phyloP scores from a whole-genome alignment of 1,139 yeast genomes.

The Spathaspora sp. region DNA sequence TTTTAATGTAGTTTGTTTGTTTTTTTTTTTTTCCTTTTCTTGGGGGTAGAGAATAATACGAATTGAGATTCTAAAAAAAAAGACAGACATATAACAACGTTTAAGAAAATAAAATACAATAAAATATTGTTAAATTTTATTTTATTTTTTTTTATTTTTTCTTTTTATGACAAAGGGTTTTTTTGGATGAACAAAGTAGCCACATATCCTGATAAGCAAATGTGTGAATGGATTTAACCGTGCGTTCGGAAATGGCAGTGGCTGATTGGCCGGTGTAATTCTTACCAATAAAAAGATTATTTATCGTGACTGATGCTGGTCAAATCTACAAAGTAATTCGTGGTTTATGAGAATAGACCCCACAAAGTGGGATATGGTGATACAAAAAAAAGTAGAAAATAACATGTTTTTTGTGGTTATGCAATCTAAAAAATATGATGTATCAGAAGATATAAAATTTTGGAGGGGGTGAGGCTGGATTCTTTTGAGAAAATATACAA shows the following conservation, averaged over 20 bases:
- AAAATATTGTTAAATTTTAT: background rate
- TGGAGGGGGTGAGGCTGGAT: background rate
- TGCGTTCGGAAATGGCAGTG: background rate
- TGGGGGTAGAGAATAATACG: background rate
- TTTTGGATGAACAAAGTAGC: background rate
- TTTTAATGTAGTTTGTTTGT: background rate
- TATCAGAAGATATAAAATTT: background rate
- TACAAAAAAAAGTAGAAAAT: background rate
- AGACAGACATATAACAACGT: background rate
- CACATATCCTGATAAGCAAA: background rate
- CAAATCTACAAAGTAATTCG: background rate
- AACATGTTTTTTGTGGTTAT: background rate
- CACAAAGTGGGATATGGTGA: background rate
- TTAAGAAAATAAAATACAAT: background rate
- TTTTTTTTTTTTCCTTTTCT: conserved; percentile 1
- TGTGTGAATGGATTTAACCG: background rate
- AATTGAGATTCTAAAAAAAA: conserved; percentile 1
- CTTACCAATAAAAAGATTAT: background rate
- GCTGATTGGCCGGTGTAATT: background rate
- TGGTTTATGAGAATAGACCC: background rate
- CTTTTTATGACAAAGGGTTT: background rate
- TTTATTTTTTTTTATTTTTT: background rate
- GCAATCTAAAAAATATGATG: background rate
- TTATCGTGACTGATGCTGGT: background rate
- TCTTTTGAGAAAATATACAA: background rate